Base-by-base conservation (phyloP, 2,329 filamentous ascomycete genomes). In the Nemania bipapillata region DNA sequence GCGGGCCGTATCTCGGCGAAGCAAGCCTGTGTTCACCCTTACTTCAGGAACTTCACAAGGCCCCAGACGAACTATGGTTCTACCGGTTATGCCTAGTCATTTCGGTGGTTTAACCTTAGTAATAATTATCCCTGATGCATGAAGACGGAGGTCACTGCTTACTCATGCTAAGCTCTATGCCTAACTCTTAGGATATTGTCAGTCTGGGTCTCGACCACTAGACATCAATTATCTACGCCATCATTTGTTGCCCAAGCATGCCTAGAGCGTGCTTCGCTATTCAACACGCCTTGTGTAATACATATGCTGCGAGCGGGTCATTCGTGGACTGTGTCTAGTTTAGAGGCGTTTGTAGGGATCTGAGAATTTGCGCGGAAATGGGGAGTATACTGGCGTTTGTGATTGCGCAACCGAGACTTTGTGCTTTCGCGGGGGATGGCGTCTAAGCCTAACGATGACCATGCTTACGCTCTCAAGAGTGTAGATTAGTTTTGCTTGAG, bases 1-100 rank as follows among this genome's bases (percentile, higher is more conserved):
- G 92, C 93, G 24, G 89, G 90, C 61, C 91, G 94, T 72, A 92
- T 97, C 74, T 96, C 92, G 6, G 94, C 94, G 60, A 97, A 97
- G 85, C 91, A 93, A 79, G 90, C 93, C 12, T 92, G 92, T 78
- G 86, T 89, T 74, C 94, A 97, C 78, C 90, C 92, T 8, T 97
- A 97, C 83, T 97, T 97, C 71, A 82, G 85, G 65, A 80, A 81
- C 28, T 81, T 75, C 35, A 40, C 65, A 17, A 67, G 68, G 28
- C 61, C 70, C 15, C 70, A 71, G 50, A 68, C 57, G 22, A 68
- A 64, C 22, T 72, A 75, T 56, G 70, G 61, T 42, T 65, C 68
- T n/a, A n/a, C 74, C 49, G 72, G 70, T 64, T 76, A 76, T 60
- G 64, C 73, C 40, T 70, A 68, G 55, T 22, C 42, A 40, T 45